Percentiles rank a stretch among this genome's conserved stretches.
These are phyloP conservation scores for Yarrowia phangngaensis DNA, from an alignment of 805 yeast species.

Conservation along the genomic window DNA sequence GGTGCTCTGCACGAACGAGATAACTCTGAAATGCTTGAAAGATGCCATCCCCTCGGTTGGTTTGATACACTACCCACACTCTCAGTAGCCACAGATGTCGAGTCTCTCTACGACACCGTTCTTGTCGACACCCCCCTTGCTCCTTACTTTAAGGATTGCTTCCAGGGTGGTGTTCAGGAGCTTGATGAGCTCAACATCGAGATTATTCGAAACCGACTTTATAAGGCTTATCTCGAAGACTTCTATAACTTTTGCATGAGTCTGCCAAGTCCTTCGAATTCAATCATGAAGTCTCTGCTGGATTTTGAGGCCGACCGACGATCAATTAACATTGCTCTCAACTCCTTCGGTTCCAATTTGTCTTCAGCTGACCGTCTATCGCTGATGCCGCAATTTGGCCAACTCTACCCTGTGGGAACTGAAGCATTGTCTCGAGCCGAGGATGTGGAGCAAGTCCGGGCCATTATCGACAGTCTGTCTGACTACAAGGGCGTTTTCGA, in stretches of 20 bases:
- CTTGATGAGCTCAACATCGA: slow-evolving; percentile 95
- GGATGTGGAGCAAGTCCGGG: slow-evolving; percentile 78
- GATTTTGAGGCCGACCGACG: slow-evolving; percentile 95
- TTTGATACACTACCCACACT: slow-evolving; percentile 95
- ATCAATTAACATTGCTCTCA: slow-evolving; percentile 83
- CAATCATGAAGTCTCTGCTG: slow-evolving; percentile 72
- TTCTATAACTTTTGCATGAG: slow-evolving; percentile 64
- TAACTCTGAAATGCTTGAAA: slow-evolving; percentile 74
- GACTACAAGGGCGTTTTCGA: slow-evolving; percentile 44
- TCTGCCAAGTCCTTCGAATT: slow-evolving; percentile 71
- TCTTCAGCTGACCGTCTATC: slow-evolving; percentile 64
- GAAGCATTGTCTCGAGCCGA: slow-evolving; percentile 68
- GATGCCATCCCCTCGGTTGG: slow-evolving; percentile 98
- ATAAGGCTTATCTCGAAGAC: slow-evolving; percentile 89
- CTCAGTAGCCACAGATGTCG: slow-evolving; percentile 90
- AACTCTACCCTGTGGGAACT: slow-evolving; percentile 67
- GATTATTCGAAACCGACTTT: slow-evolving; percentile 83
- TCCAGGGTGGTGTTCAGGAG: slow-evolving; percentile 68
- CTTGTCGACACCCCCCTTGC: slow-evolving; percentile 96
- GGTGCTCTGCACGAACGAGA: slow-evolving; percentile 97
- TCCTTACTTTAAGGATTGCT: slow-evolving; percentile 87
- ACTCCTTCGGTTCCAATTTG: slow-evolving; percentile 81
- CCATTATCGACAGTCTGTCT: slow-evolving; percentile 34
- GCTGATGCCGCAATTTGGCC: slow-evolving; percentile 79
- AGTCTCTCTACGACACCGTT: slow-evolving; percentile 87